Conservation (phyloP, 805 yeast genomes). For the Wickerhamomyces sydowiorum region DNA sequence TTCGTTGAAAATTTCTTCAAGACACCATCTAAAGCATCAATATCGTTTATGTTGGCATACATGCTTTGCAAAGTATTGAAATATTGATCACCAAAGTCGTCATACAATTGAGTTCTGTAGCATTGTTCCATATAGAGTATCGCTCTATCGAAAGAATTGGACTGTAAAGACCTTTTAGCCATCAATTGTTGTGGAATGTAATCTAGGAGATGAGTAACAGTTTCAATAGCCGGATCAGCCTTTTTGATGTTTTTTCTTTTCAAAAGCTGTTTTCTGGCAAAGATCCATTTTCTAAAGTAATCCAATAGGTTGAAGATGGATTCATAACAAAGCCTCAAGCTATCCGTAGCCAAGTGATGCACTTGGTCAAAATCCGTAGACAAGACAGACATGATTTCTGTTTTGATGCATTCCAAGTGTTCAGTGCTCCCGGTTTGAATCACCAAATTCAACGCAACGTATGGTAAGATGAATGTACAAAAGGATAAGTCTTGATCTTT, state of each 20-base stretch:
- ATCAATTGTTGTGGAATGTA: constrained; percentile 61
- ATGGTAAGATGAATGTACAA: constrained; percentile 71
- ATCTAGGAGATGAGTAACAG: constrained; percentile 44
- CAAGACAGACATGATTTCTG: constrained; percentile 59
- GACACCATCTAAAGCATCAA: constrained; percentile 86
- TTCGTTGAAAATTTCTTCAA: constrained; percentile 65
- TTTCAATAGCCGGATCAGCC: constrained; percentile 24
- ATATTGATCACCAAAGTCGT: constrained; percentile 28
- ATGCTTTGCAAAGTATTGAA: constrained; percentile 60
- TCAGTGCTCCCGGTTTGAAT: constrained; percentile 37
- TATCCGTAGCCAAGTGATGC: constrained; percentile 53
- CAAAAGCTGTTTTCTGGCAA: constrained; percentile 16
- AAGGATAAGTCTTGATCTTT: constrained; percentile 66
- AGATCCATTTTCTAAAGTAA: constrained; percentile 72
- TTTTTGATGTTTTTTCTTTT: constrained; percentile 16
- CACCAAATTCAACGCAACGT: constrained; percentile 60
- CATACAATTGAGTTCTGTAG: constrained; percentile 34
- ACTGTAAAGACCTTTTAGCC: constrained; percentile 75
- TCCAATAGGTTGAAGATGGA: constrained; percentile 76
- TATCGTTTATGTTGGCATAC: constrained; percentile 83
- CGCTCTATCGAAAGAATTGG: constrained; percentile 83
- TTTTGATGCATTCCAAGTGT: constrained; percentile 36
- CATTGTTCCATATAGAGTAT: constrained; percentile 80
- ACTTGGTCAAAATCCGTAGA: constrained; percentile 36
- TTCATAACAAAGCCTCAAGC: constrained; percentile 59